These are phyloP conservation scores for Yarrowia deformans DNA, from an alignment of 805 yeast species.

Conservation along the genomic window DNA sequence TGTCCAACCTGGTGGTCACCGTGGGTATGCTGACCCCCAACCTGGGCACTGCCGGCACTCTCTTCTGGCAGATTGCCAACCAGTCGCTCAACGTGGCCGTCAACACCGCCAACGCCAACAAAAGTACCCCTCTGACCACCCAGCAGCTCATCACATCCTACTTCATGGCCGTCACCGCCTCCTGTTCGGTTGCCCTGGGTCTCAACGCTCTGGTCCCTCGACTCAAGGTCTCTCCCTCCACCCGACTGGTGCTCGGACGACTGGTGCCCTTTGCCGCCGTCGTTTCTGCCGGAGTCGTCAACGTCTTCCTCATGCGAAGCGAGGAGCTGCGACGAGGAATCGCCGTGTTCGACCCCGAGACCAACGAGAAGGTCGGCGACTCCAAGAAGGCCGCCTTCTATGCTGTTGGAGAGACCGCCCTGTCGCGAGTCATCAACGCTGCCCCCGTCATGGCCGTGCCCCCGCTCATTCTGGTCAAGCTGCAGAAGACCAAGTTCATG, in stretches of 20 bases:
- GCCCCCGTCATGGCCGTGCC: slow-evolving; percentile 98
- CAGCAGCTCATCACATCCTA: slow-evolving; percentile 80
- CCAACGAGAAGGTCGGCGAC: slow-evolving; percentile 58
- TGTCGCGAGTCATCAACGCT: slow-evolving; percentile 92
- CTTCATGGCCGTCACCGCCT: slow-evolving; percentile 87
- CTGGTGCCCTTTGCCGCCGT: slow-evolving; percentile 99
- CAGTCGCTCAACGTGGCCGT: slow-evolving; percentile 97
- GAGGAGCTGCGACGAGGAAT: slow-evolving; percentile 78
- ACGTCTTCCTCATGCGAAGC: slow-evolving; percentile 95
- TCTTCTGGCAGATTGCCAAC: slow-evolving; percentile 98
- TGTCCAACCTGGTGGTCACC: slow-evolving; percentile 92
- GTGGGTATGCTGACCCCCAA: slow-evolving; percentile 98
- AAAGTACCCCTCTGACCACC: slow-evolving; percentile 87
- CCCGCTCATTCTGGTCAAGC: slow-evolving; percentile 78
- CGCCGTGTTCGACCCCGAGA: slow-evolving; percentile 52
- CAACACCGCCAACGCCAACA: slow-evolving; percentile 94
- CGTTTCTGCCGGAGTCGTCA: slow-evolving; percentile 94
- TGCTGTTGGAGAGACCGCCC: slow-evolving; percentile 98
- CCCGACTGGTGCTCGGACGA: slow-evolving; percentile 78
- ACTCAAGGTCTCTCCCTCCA: slow-evolving; percentile 71
- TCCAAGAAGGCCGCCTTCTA: slow-evolving; percentile 86
- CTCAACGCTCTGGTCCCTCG: slow-evolving; percentile 90
- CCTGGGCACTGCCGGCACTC: slow-evolving; percentile 84
- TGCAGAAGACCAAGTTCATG: slow-evolving; percentile 70
- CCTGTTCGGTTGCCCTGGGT: slow-evolving; percentile 95